Conservation (phyloP, 805 yeast genomes). For the Blastobotrys muscicola region DNA sequence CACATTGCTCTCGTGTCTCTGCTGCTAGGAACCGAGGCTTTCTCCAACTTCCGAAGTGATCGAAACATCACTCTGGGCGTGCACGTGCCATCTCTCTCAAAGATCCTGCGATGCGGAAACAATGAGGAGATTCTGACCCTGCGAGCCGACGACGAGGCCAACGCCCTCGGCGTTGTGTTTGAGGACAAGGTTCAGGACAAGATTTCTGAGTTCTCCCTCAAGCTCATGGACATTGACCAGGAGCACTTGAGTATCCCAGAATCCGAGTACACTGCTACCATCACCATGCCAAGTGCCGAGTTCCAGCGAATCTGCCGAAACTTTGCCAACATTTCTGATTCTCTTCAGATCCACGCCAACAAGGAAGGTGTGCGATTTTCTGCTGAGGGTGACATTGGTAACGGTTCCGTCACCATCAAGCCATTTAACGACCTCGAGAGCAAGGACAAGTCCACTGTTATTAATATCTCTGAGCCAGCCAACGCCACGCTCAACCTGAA, state of each 20-base stretch:
- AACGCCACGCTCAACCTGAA: constrained; percentile 85
- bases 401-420: constrained; percentile 77
- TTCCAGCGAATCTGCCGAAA: constrained; percentile 87
- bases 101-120: constrained; percentile 85
- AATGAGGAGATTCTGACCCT: constrained; percentile 80
- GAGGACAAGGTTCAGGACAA: constrained; percentile 89
- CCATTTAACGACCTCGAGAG: constrained; percentile 71
- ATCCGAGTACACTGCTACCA: constrained; percentile 77
- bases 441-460: constrained; percentile 63
- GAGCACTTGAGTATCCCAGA: constrained; percentile 92
- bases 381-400: constrained; percentile 87
- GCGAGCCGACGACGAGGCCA: constrained; percentile 84
- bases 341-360: constrained; percentile 74
- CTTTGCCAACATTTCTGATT: constrained; percentile 76
- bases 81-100: constrained; percentile 77
- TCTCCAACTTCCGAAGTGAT: constrained; percentile 90
- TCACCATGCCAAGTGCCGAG: constrained; percentile 80
- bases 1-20: constrained; percentile 87
- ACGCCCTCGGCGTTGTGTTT: constrained; percentile 66
- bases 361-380: constrained; percentile 86
- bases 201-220: constrained; percentile 82
- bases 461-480: constrained; percentile 79
- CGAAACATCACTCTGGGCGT: constrained; percentile 85
- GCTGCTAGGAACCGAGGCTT: constrained; percentile 79
- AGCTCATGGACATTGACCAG: constrained; percentile 93